Evolutionary conservation across 176 grass and related monocot species (phyloP).

Genomic region (Urochloa ruziziensis): DNA sequence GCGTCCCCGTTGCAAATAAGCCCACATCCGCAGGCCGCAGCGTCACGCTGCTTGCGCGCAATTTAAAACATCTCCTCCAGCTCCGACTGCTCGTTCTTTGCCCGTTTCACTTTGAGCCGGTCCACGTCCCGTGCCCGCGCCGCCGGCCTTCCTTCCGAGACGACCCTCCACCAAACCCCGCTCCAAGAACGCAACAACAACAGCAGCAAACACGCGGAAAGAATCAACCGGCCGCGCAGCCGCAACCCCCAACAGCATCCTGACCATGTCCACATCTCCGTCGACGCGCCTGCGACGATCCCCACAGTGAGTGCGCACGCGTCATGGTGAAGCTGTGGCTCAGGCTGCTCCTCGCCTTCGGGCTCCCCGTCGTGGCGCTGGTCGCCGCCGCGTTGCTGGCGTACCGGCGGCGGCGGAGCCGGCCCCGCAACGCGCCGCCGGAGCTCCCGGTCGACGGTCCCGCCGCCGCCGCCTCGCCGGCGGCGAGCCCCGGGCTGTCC

Average conservation of each 20-base stretch:
- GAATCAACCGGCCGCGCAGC: constrained; percentile 10
- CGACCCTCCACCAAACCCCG: constrained; percentile 32
- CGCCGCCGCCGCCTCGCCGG: not conserved
- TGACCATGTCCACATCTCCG: constrained; percentile 6
- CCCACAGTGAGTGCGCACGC: not conserved
- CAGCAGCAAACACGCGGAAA: not conserved
- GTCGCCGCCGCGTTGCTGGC: constrained; percentile 14
- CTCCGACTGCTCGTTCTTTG: constrained; percentile 5
- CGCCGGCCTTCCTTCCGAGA: not conserved
- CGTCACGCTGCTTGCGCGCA: not conserved
- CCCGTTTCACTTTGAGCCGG: constrained; percentile 26
- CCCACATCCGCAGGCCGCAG: not conserved
- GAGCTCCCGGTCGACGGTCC: not conserved
- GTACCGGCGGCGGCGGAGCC: not conserved
- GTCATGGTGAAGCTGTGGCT: constrained; percentile 47
- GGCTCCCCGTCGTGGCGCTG: constrained; percentile 25
- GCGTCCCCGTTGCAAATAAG: not conserved
- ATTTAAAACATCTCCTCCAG: not conserved
- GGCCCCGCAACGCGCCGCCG: constrained; percentile 18
- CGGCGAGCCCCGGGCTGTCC: constrained; percentile 34
- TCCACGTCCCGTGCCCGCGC: constrained; percentile 18
- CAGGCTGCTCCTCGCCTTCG: constrained; percentile 33
- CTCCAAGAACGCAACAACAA: constrained; percentile 18
- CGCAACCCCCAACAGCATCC: not conserved
- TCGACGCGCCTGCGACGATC: not conserved